Evolutionary conservation across 192 early-diverging fungal species (phyloP).

Genomic region (Gorgonomyces haynaldii): DNA sequence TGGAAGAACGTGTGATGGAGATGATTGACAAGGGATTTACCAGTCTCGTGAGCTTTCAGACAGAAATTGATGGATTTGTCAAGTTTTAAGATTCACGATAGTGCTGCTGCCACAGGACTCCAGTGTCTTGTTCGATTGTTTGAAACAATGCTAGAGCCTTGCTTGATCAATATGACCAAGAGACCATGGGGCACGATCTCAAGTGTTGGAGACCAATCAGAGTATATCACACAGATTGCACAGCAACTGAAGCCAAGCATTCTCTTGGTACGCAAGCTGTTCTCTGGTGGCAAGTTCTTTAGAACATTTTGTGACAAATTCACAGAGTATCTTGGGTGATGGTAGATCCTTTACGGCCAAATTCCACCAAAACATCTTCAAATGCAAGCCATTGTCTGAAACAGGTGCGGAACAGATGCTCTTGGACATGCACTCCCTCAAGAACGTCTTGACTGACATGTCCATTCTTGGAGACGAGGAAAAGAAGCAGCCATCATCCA

Average conservation of each 20-base stretch:
- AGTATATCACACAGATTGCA: slow-evolving; percentile 64
- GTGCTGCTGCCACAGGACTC: slow-evolving; percentile 47
- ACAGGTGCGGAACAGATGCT: slow-evolving; percentile 95
- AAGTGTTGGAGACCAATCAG: slow-evolving; percentile 88
- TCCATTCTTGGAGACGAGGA: slow-evolving; percentile 50
- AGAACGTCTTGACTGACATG: slow-evolving; percentile 66
- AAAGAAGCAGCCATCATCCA: slow-evolving; percentile 26
- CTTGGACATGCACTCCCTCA: slow-evolving; percentile 86
- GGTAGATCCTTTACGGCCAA: slow-evolving; percentile 56
- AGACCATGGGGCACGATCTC: slow-evolving; percentile 71
- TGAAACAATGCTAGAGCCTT: slow-evolving; percentile 56
- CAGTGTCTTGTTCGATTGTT: slow-evolving; percentile 54
- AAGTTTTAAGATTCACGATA: background rate
- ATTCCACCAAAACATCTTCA: slow-evolving; percentile 57
- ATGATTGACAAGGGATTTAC: slow-evolving; percentile 61
- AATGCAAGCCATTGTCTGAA: slow-evolving; percentile 76
- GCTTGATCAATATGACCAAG: slow-evolving; percentile 60
- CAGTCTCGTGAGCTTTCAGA: slow-evolving; percentile 56
- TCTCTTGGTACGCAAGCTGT: slow-evolving; percentile 41
- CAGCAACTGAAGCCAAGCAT: slow-evolving; percentile 43
- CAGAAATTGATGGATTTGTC: slow-evolving; percentile 49
- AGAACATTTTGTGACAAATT: slow-evolving; percentile 87
- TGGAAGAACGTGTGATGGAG: slow-evolving; percentile 84
- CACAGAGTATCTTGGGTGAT: slow-evolving; percentile 60
- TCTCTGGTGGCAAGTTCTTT: slow-evolving; percentile 66